Conservation (phyloP, 2,329 filamentous ascomycete genomes). For the Xylaria sp. region DNA sequence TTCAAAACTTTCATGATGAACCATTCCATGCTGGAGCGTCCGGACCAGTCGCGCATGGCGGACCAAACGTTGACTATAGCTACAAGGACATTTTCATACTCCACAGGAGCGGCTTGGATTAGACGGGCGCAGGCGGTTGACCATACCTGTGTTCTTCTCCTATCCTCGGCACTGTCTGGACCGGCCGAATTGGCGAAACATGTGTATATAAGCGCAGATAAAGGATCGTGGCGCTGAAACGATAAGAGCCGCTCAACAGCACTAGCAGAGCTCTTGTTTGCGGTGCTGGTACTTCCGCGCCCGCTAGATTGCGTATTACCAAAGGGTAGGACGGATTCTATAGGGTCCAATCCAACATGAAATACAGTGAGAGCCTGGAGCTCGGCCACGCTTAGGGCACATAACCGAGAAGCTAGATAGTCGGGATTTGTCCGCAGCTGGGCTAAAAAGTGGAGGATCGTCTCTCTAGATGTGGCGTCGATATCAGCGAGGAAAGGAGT, state of each 20-base stretch:
- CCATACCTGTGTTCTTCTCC: slow-evolving; percentile 85
- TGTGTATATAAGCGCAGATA: slow-evolving; percentile 86
- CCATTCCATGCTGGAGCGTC: slow-evolving; percentile 88
- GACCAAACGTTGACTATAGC: slow-evolving; percentile 90
- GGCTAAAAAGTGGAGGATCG: slow-evolving; percentile 81
- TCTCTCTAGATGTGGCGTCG: slow-evolving; percentile 76
- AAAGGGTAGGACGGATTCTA: slow-evolving; percentile 80
- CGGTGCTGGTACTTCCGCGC: slow-evolving; percentile 58
- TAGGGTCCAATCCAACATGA: slow-evolving; percentile 80
- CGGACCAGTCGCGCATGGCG: slow-evolving; percentile 87
- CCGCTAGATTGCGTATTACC: slow-evolving; percentile 50
- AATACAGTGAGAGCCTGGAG: slow-evolving; percentile 80
- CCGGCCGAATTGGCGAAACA: slow-evolving; percentile 88
- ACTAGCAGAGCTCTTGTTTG: slow-evolving; percentile 60
- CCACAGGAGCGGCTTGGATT: slow-evolving; percentile 70
- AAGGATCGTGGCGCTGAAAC: slow-evolving; percentile 87
- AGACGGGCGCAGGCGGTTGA: slow-evolving; percentile 85
- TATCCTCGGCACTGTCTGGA: slow-evolving; percentile 82
- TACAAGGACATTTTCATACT: slow-evolving; percentile 72
- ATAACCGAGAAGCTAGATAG: slow-evolving; percentile 85
- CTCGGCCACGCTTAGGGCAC: slow-evolving; percentile 78
- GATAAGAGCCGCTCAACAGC: slow-evolving; percentile 86
- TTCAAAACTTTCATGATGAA: slow-evolving; percentile 96
- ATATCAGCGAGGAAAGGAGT: slow-evolving; percentile 76
- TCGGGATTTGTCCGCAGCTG: slow-evolving; percentile 86